Evolutionary conservation across 2,329 filamentous ascomycete genomes (phyloP), one percentile per base, ranked within the genome.

Genomic region (Tolypocladium sp.): DNA sequence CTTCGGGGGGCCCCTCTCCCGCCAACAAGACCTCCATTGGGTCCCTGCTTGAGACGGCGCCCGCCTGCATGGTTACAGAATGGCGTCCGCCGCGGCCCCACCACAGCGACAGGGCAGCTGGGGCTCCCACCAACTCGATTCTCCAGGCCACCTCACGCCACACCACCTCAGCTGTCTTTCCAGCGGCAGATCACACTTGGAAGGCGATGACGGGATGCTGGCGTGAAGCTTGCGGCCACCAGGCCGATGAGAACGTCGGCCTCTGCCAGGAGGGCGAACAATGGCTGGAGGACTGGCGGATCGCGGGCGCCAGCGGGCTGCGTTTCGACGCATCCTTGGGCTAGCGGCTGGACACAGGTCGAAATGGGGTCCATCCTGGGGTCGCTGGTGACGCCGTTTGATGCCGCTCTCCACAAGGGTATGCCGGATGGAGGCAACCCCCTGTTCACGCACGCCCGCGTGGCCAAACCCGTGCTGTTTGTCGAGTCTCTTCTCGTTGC

Each of bases 361-460:
- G 55, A 56, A 56, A 55, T 57, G 42, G 51, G 27, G 57, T 57
- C 57, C 59, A 56, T 61, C 60, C 57, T 58, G 54, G 56, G 55
- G 58, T 60, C 58, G 60, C 46, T 52, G 61, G 62, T 62, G 60
- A 63, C 63, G 59, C 62, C 60, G 60, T 64, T 62, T 61, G 59
- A 59, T 60, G 60, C 56, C 58, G 56, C 60, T 57, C 61, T 58
- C 35, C 59, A 52, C 59, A 53, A 63, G 59, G 60, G 60, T 60
- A 60, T 62, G 42, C 56, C 52, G 46, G 57, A 58, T 58, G 56
- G 56, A 42, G 30, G 55, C 61, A 55, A 61, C 58, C 63, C 63
- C 59, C 62, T 60, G 63, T 59, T 58, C 60, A 59, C 61, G 59
- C 61, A 60, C 61, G 54, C 56, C 59, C 61, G 60, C 57, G 59